These are phyloP conservation scores for Syncephalastrum monosporum DNA, from an alignment of 371 early-diverging fungal genomes.

Conservation along the genomic window DNA sequence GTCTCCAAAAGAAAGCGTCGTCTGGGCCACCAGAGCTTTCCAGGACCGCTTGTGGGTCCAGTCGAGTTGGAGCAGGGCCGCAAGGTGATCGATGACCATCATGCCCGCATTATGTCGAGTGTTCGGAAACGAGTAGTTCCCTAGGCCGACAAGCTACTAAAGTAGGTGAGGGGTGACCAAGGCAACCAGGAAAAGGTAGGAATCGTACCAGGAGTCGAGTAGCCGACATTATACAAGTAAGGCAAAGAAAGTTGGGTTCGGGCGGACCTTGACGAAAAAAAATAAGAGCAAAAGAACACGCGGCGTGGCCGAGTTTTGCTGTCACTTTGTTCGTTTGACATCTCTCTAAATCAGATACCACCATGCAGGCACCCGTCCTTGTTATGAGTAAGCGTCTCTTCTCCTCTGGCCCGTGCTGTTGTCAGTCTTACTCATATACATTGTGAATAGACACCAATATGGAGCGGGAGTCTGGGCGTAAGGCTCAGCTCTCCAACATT, in stretches of 20 bases:
- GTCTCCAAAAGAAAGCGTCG: conserved; percentile 19
- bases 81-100: conserved; percentile 67
- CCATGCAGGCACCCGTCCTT: conserved; percentile 68
- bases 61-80: conserved; percentile 34
- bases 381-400: conserved; percentile 63
- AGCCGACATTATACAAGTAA: too few relatives aligned
- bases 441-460: conserved; percentile 79
- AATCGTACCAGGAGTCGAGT: too few relatives aligned
- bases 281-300: too few relatives aligned
- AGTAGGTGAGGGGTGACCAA: too few relatives aligned
- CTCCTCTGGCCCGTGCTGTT: too few relatives aligned
- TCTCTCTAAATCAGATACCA: conserved; percentile 11
- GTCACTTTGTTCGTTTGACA: conserved; percentile 4
- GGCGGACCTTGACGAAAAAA: too few relatives aligned
- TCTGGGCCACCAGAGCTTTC: conserved; percentile 47
- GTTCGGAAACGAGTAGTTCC: conserved; percentile 62
- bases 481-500: conserved; percentile 97
- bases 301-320: conserved; percentile 1
- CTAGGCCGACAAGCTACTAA: conserved; percentile 68
- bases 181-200: not conserved
- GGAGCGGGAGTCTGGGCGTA: conserved; percentile 94
- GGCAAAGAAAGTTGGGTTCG: not conserved
- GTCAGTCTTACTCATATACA: not conserved
- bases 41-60: conserved; percentile 49
- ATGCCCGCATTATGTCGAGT: conserved; percentile 79